Evolutionary conservation across 345 rosid species (phyloP).

Genomic region (Bruguiera sexangula): DNA sequence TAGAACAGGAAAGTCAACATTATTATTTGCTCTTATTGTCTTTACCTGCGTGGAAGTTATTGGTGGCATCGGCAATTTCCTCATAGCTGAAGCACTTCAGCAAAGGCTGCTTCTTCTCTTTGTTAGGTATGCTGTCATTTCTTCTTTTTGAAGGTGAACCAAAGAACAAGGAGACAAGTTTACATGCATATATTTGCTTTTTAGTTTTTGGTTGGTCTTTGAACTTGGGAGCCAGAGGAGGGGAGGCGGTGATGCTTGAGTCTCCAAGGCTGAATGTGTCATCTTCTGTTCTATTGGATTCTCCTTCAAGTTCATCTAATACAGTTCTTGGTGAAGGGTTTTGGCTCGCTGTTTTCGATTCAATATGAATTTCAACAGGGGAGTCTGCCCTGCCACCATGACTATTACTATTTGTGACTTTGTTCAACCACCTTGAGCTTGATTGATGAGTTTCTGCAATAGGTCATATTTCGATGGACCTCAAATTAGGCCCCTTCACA

Average conservation of each 20-base stretch:
- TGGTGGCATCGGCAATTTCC: constrained; percentile 72
- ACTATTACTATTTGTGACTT: background rate
- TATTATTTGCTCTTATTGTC: background rate
- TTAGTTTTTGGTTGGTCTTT: constrained; percentile 21
- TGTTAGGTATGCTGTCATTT: constrained; percentile 26
- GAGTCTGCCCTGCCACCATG: constrained; percentile 13
- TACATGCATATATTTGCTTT: constrained; percentile 43
- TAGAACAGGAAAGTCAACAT: background rate
- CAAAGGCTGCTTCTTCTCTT: constrained; percentile 45
- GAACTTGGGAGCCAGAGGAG: constrained; percentile 32
- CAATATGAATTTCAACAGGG: constrained; percentile 17
- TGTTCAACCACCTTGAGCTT: constrained; percentile 30
- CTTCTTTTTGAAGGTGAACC: constrained; percentile 52
- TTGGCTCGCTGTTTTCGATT: constrained; percentile 23
- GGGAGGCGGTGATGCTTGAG: constrained; percentile 45
- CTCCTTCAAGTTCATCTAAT: constrained; percentile 45
- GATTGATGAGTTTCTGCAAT: constrained; percentile 28
- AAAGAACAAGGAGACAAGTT: constrained; percentile 50
- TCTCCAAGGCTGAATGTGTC: constrained; percentile 47
- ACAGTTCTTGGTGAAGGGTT: constrained; percentile 60
- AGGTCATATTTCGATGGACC: background rate
- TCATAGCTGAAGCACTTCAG: constrained; percentile 64
- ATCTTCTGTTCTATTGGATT: constrained; percentile 55
- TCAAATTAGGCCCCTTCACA: background rate
- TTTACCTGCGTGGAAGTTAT: constrained; percentile 62